These are phyloP conservation scores for Synchytrium microbalum DNA, from an alignment of 371 early-diverging fungal genomes.

Conservation along the genomic window DNA sequence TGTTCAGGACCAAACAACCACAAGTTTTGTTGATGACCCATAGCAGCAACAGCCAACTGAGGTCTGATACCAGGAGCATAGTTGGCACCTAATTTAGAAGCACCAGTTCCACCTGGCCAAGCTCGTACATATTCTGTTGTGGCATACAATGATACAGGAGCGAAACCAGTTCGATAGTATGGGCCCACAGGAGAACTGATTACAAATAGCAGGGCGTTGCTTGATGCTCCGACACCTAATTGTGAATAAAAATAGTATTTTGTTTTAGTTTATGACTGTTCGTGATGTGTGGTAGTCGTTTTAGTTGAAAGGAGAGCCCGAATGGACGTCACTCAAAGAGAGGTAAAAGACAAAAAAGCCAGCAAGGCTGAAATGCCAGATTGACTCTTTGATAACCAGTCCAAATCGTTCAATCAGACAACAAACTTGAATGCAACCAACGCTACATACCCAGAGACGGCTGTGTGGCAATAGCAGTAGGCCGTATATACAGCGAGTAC, in stretches of 20 bases:
- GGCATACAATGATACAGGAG: constrained; percentile 79
- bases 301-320: no score
- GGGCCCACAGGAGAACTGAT: constrained; percentile 95
- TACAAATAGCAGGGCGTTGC: constrained; percentile 73
- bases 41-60: constrained; percentile 75
- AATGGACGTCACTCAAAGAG: no score
- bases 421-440: not conserved
- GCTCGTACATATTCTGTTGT: constrained; percentile 82
- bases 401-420: no score
- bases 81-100: constrained; percentile 87
- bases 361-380: no score
- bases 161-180: constrained; percentile 88
- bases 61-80: constrained; percentile 81
- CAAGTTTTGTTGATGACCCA: constrained; percentile 87
- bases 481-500: constrained; percentile 90
- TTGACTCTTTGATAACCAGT: no score
- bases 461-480: constrained; percentile 93
- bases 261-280: constrained; percentile 30
- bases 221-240: constrained; percentile 56
- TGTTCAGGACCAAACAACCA: constrained; percentile 87
- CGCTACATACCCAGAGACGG: constrained; percentile 50
- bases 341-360: no score
- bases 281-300: no score
- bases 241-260: constrained; percentile 10
- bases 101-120: constrained; percentile 95